A percentile compares a stretch with the other conserved stretches of the same genome.
These are phyloP conservation scores for Dovyalis caffra DNA, from an alignment of 345 rosid species.

Conservation along the genomic window DNA sequence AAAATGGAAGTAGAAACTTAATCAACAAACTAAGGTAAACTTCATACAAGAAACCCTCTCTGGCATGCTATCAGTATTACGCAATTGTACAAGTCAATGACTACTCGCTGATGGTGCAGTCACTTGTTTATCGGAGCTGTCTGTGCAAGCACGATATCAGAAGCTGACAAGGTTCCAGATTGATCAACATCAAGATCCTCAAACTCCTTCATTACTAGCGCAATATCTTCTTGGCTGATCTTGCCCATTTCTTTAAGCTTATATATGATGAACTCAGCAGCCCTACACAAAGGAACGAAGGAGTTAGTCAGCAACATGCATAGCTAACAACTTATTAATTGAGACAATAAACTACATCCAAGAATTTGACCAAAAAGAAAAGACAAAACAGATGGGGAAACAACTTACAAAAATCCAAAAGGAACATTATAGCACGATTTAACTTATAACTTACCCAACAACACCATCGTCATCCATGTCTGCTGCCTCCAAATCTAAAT, in stretches of 20 bases:
- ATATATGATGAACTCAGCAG: slow-evolving; percentile 63
- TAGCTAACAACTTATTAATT: background rate
- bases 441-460: slow-evolving; percentile 69
- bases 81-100: background rate
- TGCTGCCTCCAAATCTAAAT: slow-evolving; percentile 75
- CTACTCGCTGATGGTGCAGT: background rate
- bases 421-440: background rate
- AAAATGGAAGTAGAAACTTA: background rate
- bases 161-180: slow-evolving; percentile 43
- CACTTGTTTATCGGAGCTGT: slow-evolving; percentile 17
- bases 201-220: slow-evolving; percentile 59
- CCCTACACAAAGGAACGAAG: slow-evolving; percentile 30
- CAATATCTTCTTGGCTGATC: slow-evolving; percentile 67
- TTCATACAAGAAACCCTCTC: background rate
- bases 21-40: background rate
- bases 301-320: background rate
- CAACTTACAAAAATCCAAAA: background rate
- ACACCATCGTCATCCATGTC: slow-evolving; percentile 71
- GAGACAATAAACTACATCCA: background rate
- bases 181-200: slow-evolving; percentile 69
- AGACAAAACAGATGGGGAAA: background rate
- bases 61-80: background rate
- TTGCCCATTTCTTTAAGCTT: slow-evolving; percentile 92
- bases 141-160: slow-evolving; percentile 43
- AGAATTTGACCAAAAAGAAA: background rate